A percentile compares a stretch with the other conserved stretches of the same genome.
phyloP scores from a whole-genome alignment of 2,329 filamentous ascomycete species.

The Geosmithia flava region DNA sequence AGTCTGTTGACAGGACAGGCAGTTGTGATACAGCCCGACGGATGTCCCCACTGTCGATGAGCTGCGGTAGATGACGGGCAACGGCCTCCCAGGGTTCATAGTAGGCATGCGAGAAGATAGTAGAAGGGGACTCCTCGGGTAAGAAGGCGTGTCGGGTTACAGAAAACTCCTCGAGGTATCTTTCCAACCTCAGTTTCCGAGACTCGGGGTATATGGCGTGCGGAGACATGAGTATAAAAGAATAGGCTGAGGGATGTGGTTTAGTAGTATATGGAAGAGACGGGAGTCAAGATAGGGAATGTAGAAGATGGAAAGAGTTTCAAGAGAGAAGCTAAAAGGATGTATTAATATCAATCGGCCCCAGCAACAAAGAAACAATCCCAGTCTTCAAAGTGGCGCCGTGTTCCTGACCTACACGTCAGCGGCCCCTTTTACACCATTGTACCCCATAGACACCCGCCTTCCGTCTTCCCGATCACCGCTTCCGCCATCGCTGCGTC shows the following conservation, averaged over 20 bases:
- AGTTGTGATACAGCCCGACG: conserved; percentile 50
- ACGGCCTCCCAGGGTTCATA: conserved; percentile 72
- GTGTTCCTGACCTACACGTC: too few species aligned
- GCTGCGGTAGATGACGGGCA: conserved; percentile 50
- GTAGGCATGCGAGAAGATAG: conserved; percentile 53
- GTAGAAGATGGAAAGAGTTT: background rate
- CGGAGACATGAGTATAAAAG: conserved; percentile 22
- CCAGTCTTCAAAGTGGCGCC: too few species aligned
- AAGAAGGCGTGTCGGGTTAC: conserved; percentile 60
- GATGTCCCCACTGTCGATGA: conserved; percentile 53
- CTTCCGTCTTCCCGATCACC: too few species aligned
- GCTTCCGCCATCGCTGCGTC: too few species aligned
- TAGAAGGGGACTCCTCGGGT: conserved; percentile 55
- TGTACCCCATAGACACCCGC: too few species aligned
- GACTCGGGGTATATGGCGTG: conserved; percentile 19
- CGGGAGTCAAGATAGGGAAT: background rate
- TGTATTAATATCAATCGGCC: too few species aligned
- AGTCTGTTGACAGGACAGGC: conserved; percentile 56
- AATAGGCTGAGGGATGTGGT: background rate
- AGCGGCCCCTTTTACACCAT: too few species aligned
- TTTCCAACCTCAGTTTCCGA: conserved; percentile 6
- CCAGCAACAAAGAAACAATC: too few species aligned
- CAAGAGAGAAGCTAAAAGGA: too few species aligned
- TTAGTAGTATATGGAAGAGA: background rate
- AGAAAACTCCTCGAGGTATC: conserved; percentile 20